These are phyloP conservation scores for Candida tropicalis DNA, from an alignment of 1,139 yeast species.

Conservation along the genomic window DNA sequence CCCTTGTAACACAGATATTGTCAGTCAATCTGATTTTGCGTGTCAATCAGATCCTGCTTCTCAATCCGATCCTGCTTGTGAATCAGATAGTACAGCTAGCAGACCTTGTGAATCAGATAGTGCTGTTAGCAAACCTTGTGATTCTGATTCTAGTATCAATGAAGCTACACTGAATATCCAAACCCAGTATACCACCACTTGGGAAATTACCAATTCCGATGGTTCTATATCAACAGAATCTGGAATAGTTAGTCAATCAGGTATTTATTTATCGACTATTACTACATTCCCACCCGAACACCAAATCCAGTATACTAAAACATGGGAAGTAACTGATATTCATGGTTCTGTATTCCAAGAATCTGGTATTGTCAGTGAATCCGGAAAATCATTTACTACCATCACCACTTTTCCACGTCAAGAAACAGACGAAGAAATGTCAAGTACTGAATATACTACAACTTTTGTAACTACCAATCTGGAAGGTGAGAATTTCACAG, in stretches of 20 bases:
- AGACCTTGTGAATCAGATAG: too few relatives aligned
- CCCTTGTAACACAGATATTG: too few relatives aligned
- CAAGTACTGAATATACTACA: slow-evolving; percentile 1
- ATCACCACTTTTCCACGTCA: neutral
- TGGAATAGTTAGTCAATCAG: slow-evolving; percentile 5
- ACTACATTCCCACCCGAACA: neutral
- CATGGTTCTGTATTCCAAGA: slow-evolving; percentile 19
- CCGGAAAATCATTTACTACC: neutral
- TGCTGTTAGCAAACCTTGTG: too few relatives aligned
- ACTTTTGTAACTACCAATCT: slow-evolving; percentile 6
- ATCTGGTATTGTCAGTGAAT: slow-evolving; percentile 12
- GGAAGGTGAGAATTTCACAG: slow-evolving; percentile 1
- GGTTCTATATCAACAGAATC: slow-evolving; percentile 7
- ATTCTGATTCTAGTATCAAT: too few relatives aligned
- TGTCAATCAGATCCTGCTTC: too few relatives aligned
- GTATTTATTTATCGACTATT: neutral
- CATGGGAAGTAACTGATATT: slow-evolving; percentile 10
- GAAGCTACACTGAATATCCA: neutral
- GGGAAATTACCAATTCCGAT: slow-evolving; percentile 5
- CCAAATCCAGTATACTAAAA: slow-evolving; percentile 13
- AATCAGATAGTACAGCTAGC: too few relatives aligned
- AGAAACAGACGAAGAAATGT: slow-evolving; percentile 9
- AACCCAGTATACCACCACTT: slow-evolving; percentile 7
- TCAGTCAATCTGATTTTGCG: too few relatives aligned
- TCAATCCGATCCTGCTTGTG: too few relatives aligned